Evolutionary conservation across 2,329 filamentous ascomycete genomes (phyloP).

Genomic region (Aureobasidium sp.): DNA sequence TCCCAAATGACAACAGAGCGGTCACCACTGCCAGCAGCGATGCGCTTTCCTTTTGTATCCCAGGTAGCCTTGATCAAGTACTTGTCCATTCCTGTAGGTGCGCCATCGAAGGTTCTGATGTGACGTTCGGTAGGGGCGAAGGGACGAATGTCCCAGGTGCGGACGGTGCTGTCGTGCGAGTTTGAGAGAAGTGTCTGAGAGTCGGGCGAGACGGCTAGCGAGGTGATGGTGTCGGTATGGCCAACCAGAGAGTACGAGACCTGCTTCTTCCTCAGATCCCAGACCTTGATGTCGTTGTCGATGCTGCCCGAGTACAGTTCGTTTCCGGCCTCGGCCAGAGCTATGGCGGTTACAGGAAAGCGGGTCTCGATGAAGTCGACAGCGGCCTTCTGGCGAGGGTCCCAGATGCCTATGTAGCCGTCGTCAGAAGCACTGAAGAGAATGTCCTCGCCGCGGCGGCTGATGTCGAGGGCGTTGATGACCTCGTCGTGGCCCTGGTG

Average conservation of each 20-base stretch:
- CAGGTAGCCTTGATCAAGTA: constrained; percentile 87
- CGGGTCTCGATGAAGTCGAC: constrained; percentile 83
- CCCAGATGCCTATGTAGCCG: constrained; percentile 90
- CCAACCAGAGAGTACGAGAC: constrained; percentile 82
- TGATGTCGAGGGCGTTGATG: constrained; percentile 87
- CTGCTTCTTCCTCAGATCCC: constrained; percentile 89
- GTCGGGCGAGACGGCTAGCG: constrained; percentile 85
- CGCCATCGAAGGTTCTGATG: constrained; percentile 87
- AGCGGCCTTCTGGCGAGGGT: constrained; percentile 82
- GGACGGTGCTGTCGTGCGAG: constrained; percentile 86
- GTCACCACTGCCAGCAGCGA: constrained; percentile 84
- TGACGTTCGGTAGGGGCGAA: constrained; percentile 85
- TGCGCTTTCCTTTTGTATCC: constrained; percentile 77
- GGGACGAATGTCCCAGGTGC: constrained; percentile 92
- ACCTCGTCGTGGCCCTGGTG: constrained; percentile 92
- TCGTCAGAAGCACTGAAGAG: constrained; percentile 90
- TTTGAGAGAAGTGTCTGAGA: constrained; percentile 85
- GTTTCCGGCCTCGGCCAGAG: constrained; percentile 88
- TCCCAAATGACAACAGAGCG: constrained; percentile 91
- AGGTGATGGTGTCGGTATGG: constrained; percentile 87
- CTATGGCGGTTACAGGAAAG: constrained; percentile 85
- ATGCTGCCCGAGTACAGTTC: constrained; percentile 93
- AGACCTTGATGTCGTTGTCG: constrained; percentile 95
- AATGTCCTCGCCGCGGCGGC: constrained; percentile 81
- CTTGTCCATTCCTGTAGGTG: constrained; percentile 78